phyloP scores from a whole-genome alignment of 305 asterid genomes.

The Rubia balearica region DNA sequence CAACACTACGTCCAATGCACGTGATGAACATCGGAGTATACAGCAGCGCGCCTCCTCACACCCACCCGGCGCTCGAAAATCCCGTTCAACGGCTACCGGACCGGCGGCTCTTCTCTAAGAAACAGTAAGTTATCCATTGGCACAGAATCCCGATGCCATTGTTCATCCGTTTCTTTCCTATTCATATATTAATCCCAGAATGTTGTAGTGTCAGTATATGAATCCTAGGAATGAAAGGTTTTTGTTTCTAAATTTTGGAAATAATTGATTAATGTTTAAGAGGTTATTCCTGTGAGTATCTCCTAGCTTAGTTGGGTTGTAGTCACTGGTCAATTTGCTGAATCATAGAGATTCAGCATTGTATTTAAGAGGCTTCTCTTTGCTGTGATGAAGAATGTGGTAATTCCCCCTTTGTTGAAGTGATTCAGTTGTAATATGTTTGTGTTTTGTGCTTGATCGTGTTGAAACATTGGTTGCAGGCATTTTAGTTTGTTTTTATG shows the following conservation, averaged over 20 bases:
- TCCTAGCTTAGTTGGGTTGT: background rate
- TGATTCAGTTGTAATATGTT: background rate
- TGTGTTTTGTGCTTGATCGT: background rate
- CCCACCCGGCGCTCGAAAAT: background rate
- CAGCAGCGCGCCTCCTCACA: background rate
- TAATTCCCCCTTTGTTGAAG: too few species aligned
- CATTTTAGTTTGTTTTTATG: background rate
- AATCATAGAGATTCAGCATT: background rate
- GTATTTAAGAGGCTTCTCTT: too few species aligned
- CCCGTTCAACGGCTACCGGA: conserved; percentile 1
- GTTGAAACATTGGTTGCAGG: background rate
- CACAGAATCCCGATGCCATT: too few species aligned
- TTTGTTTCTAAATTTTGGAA: too few species aligned
- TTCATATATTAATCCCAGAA: too few species aligned
- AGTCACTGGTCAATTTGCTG: background rate
- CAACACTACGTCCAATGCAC: background rate
- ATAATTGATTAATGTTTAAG: too few species aligned
- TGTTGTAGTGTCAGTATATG: too few species aligned
- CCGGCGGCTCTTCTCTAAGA: background rate
- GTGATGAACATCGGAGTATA: background rate
- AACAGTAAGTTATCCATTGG: background rate
- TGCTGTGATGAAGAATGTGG: too few species aligned
- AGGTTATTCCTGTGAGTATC: too few species aligned
- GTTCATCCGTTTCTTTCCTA: too few species aligned
- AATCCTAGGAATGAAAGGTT: too few species aligned